Conservation (phyloP, 345 rosid genomes). For the Streptanthus diversifolius region DNA sequence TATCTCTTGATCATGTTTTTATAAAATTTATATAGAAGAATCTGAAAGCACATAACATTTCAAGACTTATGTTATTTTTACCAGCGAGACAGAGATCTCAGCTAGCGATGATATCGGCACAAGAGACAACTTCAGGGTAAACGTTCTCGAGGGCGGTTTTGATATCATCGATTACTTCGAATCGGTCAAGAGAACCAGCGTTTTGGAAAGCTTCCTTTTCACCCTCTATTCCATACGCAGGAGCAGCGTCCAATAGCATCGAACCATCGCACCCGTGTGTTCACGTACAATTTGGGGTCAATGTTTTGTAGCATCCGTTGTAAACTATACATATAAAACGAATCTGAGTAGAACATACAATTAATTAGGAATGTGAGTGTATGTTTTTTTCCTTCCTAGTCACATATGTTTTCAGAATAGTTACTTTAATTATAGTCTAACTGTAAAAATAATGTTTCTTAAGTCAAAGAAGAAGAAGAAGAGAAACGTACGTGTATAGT, state of each 20-base stretch:
- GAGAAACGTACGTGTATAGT: too few species aligned
- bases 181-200: slow-evolving; percentile 30
- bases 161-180: slow-evolving; percentile 42
- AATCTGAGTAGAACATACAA: not conserved
- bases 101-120: slow-evolving; percentile 59
- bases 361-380: not conserved
- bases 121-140: slow-evolving; percentile 57
- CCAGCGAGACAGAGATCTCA: slow-evolving; percentile 43
- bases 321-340: not conserved
- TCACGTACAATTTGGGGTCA: not conserved
- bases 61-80: slow-evolving; percentile 14
- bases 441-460: too few species aligned
- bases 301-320: too few species aligned
- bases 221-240: slow-evolving; percentile 32
- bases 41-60: not conserved
- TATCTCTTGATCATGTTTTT: not conserved
- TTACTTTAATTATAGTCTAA: too few species aligned
- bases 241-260: slow-evolving; percentile 43
- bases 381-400: too few species aligned
- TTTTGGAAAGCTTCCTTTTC: slow-evolving; percentile 43
- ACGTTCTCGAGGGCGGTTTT: slow-evolving; percentile 51
- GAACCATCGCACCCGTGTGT: slow-evolving; percentile 58
- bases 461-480: too few species aligned
- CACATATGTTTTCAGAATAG: too few species aligned
- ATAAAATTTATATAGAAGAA: not conserved